Base-by-base conservation (phyloP, 2,329 filamentous ascomycete species). In the Penicillium sp. region DNA sequence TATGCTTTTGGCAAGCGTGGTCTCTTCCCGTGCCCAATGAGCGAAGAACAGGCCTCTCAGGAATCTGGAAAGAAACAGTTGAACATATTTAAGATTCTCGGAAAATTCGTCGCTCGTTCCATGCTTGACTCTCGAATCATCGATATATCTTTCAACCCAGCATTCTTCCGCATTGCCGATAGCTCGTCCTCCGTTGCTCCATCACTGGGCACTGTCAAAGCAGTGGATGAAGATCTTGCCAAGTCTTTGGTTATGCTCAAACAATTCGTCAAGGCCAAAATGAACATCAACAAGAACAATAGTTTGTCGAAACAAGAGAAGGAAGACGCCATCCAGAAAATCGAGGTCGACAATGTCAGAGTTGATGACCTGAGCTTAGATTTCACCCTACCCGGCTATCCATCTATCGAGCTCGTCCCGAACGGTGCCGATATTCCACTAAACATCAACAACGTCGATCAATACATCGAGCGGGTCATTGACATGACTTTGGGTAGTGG, bases 101-200 rank as follows among this genome's bases (percentile, higher is more conserved):
- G 94, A 62, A 97, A 97, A 68, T 99, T 99, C 70, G 92, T 97
- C 41, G 94, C 95, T 24, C 86, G 94, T 44, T 97, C 94, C 0
- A 97, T 99, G 94, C 87, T 99, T 46, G 94, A 99, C 70, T 97
- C 93, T 1, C 85, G 94, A 47, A 97, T 99, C 68, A 97, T 99
- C 61, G 94, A 99, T 65, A 86, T 99, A 60, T 94, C 93, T 49
- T 94, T 99, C 75, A 99, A 97, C 68, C 90, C 94, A 1, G 96
- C 91, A 5, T 97, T 99, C 78, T 99, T 99, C 85, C 90, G 93
- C 51, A 89, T 97, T 58, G 90, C 90, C 13, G 89, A 95, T 62
- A 83, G 80, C 37, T 81, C 77, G 12, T 78, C 77, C 13, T 76
- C 84, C 0, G 86, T 96, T 3, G 86, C 86, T 18, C 91, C 92